Evolutionary conservation across 2,329 filamentous ascomycete species (phyloP).

Genomic region (Leptographium galeiforme): DNA sequence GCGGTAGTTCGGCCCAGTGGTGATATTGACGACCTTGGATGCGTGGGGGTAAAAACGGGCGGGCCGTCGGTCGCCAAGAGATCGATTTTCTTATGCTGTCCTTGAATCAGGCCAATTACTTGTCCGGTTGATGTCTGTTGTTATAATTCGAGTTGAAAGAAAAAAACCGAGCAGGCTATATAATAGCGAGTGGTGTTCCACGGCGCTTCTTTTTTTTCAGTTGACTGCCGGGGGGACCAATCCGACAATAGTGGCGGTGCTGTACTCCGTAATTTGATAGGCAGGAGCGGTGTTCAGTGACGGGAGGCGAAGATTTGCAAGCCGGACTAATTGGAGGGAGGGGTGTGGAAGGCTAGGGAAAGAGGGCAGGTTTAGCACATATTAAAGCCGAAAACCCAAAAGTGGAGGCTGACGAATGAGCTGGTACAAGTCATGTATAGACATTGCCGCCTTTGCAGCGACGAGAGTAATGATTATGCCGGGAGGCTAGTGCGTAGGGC

Average conservation of each 20-base stretch:
- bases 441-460: not conserved
- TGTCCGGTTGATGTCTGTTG: not conserved
- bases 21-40: not conserved
- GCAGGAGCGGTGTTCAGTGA: not conserved
- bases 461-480: not conserved
- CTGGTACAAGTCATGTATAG: conserved; percentile 4
- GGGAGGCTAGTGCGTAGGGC: not conserved
- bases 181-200: not conserved
- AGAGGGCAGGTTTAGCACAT: conserved; percentile 1
- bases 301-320: not conserved
- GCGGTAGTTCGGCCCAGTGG: not conserved
- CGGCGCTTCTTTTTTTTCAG: not conserved
- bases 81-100: not conserved
- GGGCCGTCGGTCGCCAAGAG: not conserved
- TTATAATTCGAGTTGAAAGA: not conserved
- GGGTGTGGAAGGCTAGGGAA: not conserved
- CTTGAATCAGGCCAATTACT: not conserved
- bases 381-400: conserved; percentile 3
- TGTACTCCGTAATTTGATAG: not conserved
- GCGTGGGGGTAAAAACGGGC: not conserved
- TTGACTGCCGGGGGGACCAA: not conserved
- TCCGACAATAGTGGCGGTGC: not conserved
- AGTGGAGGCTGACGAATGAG: not conserved
- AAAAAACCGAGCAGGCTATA: not conserved
- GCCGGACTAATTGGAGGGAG: not conserved